Base-by-base conservation (phyloP, 352 stramenopile genomes). In the Phytophthora nicotianae region DNA sequence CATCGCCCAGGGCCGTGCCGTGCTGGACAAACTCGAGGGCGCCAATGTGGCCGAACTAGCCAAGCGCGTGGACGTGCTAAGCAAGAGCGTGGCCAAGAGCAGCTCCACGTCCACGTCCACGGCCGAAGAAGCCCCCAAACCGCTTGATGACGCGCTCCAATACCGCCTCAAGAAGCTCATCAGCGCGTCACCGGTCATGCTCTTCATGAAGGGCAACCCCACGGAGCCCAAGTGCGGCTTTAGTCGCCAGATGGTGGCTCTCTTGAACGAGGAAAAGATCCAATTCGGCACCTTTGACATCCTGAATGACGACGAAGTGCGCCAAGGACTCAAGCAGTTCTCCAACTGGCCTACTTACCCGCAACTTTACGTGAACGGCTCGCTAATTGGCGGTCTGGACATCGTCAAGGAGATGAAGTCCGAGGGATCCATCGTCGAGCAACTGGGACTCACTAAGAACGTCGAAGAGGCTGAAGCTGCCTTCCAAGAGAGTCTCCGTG, bases 171-270 rank as follows among this genome's bases (percentile, higher is more conserved):
- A 93, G 60, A 93, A 93, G 65, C 77, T 95, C 51, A 88, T 84
- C 55, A 90, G 72, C 46, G 87, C 87, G 16, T 91, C 90, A 26
- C 78, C 88, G 2, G 92, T 99, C 46, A 98, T 99, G 95, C 77
- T 99, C 19, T 99, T 99, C 75, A 99, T 99, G 96, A 99, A 99
- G 77, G 97, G 97, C 51, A 96, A 93, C 10, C 96, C 97, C 3
- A 96, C 77, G 17, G 89, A 93, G 38, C 97, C 97, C 19, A 90
- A 92, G 68, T 99, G 97, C 69, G 97, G 97, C 41, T 99, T 99
- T 74, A 98, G 88, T 62, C 79, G 90, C 33, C 86, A 98, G 68
- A 93, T 98, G 27, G 90, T 99, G 0, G 89, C 88, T 58, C 77
- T 99, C 35, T 72, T 99, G 56, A 89, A 98, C 66, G 86, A 95